Conservation (phyloP, 2,329 filamentous ascomycete genomes). For the Corniculantispora saksenae region DNA sequence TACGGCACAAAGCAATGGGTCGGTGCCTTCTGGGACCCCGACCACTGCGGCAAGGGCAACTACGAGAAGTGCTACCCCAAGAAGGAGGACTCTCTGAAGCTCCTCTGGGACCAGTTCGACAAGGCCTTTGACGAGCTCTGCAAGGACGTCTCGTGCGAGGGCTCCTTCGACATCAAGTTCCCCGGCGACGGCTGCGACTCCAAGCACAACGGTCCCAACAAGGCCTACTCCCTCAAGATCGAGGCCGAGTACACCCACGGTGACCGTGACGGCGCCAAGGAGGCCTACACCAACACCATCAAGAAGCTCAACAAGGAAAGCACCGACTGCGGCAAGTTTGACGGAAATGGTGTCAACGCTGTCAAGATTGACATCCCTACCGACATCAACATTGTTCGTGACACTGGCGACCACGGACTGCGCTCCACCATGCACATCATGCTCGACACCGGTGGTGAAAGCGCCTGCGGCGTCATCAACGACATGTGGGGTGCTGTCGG, state of each 20-base stretch:
- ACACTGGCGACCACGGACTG: conserved; percentile 19
- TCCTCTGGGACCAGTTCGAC: conserved; percentile 20
- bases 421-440: conserved; percentile 20
- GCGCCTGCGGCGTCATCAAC: conserved; percentile 12
- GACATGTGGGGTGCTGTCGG: conserved; percentile 10
- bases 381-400: conserved; percentile 17
- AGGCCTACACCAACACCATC: conserved; percentile 18
- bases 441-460: conserved; percentile 15
- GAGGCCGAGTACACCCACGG: conserved; percentile 18
- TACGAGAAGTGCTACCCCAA: conserved; percentile 19
- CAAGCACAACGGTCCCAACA: conserved; percentile 10
- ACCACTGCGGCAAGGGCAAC: conserved; percentile 18
- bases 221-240: conserved; percentile 14
- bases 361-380: conserved; percentile 14
- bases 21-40: conserved; percentile 16
- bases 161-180: conserved; percentile 17
- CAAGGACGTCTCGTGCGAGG: conserved; percentile 16
- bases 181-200: conserved; percentile 18
- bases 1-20: conserved; percentile 20
- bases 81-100: conserved; percentile 11
- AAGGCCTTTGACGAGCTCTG: conserved; percentile 19
- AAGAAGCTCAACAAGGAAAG: conserved; percentile 15
- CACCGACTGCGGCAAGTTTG: conserved; percentile 15
- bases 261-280: conserved; percentile 19
- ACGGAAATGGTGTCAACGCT: conserved; percentile 13